Percentiles rank a stretch among this genome's conserved stretches.
Evolutionary conservation across 2,329 filamentous ascomycete genomes (phyloP).

Genomic region (Nothophoma quercina): DNA sequence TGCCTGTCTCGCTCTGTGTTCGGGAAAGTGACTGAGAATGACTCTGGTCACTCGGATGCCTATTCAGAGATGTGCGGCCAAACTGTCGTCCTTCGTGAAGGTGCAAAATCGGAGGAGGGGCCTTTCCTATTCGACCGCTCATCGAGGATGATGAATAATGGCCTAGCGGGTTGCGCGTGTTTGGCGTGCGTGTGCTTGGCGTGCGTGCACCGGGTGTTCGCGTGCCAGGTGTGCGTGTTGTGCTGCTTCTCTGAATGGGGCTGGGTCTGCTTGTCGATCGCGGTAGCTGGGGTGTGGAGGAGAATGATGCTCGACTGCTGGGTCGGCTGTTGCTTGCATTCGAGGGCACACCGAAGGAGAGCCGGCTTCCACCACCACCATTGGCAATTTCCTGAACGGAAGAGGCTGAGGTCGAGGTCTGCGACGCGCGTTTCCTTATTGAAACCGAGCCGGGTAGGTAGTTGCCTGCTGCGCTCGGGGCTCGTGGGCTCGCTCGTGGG

Average conservation of each 20-base stretch:
- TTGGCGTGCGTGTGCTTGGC: constrained; percentile 54
- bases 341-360: constrained; percentile 58
- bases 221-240: constrained; percentile 65
- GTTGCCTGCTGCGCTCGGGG: constrained; percentile 57
- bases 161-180: constrained; percentile 70
- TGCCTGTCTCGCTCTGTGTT: constrained; percentile 56
- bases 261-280: constrained; percentile 26
- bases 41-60: constrained; percentile 56
- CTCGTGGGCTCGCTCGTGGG: constrained; percentile 79
- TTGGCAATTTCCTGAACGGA: constrained; percentile 32
- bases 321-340: constrained; percentile 64
- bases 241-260: constrained; percentile 71
- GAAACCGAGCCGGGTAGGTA: constrained; percentile 64
- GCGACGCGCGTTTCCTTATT: constrained; percentile 70
- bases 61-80: constrained; percentile 70
- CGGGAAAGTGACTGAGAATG: constrained; percentile 44
- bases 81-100: constrained; percentile 20
- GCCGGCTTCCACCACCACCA: constrained; percentile 51
- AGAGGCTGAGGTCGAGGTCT: constrained; percentile 55
- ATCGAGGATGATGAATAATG: constrained; percentile 59
- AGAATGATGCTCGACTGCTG: constrained; percentile 69
- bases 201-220: constrained; percentile 61
- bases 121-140: constrained; percentile 52
- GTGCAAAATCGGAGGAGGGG: constrained; percentile 60
- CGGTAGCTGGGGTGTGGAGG: constrained; percentile 30